These are phyloP conservation scores for Rhodamnia rubescens DNA, from an alignment of 345 rosid species.

Conservation along the genomic window DNA sequence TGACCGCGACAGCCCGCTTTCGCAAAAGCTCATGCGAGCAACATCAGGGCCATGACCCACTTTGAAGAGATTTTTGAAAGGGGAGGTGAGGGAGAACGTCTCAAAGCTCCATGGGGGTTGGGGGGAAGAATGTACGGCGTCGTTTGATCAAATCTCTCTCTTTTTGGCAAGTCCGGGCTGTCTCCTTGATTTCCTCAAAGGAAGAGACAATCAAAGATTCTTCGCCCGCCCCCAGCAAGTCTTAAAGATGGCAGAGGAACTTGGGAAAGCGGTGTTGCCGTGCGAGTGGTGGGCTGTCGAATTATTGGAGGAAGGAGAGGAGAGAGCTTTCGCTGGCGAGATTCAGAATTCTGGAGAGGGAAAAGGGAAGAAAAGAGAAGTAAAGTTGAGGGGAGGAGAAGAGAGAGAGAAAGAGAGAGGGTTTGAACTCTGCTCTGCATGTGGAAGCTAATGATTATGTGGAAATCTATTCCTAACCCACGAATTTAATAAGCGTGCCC, in stretches of 20 bases:
- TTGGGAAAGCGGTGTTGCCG: not conserved
- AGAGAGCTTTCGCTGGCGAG: slow-evolving; percentile 1
- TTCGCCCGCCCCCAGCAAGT: not conserved
- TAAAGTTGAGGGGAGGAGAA: not conserved
- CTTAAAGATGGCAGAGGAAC: not conserved
- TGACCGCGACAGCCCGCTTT: not conserved
- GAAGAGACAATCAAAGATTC: slow-evolving; percentile 25
- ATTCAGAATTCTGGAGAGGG: slow-evolving; percentile 25
- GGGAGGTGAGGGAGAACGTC: not conserved
- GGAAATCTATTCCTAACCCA: not conserved
- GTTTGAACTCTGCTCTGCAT: not conserved
- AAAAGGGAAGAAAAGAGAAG: not conserved
- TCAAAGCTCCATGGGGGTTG: not conserved
- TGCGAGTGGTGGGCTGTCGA: not conserved
- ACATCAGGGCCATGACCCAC: not conserved
- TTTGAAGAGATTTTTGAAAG: not conserved
- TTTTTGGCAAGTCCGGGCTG: slow-evolving; percentile 13
- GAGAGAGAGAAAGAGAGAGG: not conserved
- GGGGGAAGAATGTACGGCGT: not conserved
- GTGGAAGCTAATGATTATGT: not conserved
- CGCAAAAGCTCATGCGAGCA: not conserved
- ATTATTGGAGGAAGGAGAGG: not conserved
- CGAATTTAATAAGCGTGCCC: not conserved
- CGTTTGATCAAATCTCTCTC: not conserved
- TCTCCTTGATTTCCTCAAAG: slow-evolving; percentile 47